Base-by-base conservation (phyloP, 495 filamentous ascomycete genomes). In the Daldinia grandis region DNA sequence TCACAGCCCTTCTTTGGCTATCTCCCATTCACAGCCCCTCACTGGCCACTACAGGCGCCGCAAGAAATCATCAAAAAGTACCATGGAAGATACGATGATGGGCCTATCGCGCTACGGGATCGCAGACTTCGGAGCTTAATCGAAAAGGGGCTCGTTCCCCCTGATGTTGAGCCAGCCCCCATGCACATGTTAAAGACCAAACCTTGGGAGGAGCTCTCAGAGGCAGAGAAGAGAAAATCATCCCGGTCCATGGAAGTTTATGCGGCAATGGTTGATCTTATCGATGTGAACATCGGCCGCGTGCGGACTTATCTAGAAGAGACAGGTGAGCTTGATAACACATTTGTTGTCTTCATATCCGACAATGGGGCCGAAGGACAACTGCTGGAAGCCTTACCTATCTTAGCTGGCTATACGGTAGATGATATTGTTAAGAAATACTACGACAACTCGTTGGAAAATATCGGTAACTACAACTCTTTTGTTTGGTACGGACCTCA, bases 401-500 rank as follows among this genome's bases (percentile, higher is more conserved):
- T 73, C 38, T 83, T 83, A 68, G 78, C 82, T 64, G 74, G 80
- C 25, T 76, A 80, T 14, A 79, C 77, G 5, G 82, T 85, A 31
- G 79, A 86, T 69, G 81, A 82, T 17, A 83, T 86, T 51, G 78
- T 90, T 5, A 77, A 87, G 63, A 87, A 88, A 71, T 89, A 88
- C 76, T 89, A 88, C 69, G 79, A 89, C 75, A 90, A 90, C 78
- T 82, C 78, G 37, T 75, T 88, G 27, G 86, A 87, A 9, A 91
- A 90, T 62, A 81, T 90, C 27, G 88, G 87, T 15, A 84, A 85
- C 66, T 81, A 79, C 47, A 84, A 89, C 77, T 86, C 82, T 0
- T 90, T 89, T 75, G 85, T 89, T 71, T 89, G 88, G 87, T 90
- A 90, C 64, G 87, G 88, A 5, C 87, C 87, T 14, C 84, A 86